Conservation (phyloP, 2,329 filamentous ascomycete species). For the Clonostachys rhizophaga region DNA sequence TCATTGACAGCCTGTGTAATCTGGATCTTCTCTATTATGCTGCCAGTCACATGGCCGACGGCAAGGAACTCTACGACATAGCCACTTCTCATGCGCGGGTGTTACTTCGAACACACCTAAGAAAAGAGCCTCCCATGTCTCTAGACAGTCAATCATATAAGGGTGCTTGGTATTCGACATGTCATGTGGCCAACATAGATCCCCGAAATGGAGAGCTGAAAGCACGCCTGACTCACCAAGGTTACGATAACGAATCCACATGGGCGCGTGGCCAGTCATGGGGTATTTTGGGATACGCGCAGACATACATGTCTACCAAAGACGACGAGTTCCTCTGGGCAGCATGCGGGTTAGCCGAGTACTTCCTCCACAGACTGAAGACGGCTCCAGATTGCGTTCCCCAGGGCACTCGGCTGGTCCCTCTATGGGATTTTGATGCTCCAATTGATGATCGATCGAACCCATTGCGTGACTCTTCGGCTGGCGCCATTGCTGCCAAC, state of each 20-base stretch:
- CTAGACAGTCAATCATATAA: conserved; percentile 2
- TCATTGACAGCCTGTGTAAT: conserved; percentile 37
- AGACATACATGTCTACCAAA: conserved; percentile 42
- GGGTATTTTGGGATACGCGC: conserved; percentile 41
- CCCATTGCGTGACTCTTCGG: conserved; percentile 27
- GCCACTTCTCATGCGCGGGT: conserved; percentile 32
- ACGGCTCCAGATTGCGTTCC: conserved; percentile 10
- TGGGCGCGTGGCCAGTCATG: conserved; percentile 46
- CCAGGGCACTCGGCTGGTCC: conserved; percentile 10
- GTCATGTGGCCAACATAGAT: conserved; percentile 41
- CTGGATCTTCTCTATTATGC: conserved; percentile 31
- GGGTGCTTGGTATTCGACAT: conserved; percentile 19
- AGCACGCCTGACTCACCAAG: conserved; percentile 36
- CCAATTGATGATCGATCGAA: conserved; percentile 21
- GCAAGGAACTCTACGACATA: conserved; percentile 18
- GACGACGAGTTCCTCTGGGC: conserved; percentile 31
- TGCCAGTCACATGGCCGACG: conserved; percentile 20
- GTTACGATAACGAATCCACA: conserved; percentile 35
- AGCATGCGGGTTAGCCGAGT: conserved; percentile 36
- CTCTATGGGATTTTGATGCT: conserved; percentile 40
- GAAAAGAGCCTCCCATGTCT: conserved; percentile 14
- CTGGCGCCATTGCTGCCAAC: conserved; percentile 33
- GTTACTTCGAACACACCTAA: conserved; percentile 28
- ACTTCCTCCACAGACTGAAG: conserved; percentile 36
- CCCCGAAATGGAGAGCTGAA: conserved; percentile 29